Evolutionary conservation across 495 filamentous ascomycete genomes (phyloP).

Genomic region (Rhypophila decipiens): DNA sequence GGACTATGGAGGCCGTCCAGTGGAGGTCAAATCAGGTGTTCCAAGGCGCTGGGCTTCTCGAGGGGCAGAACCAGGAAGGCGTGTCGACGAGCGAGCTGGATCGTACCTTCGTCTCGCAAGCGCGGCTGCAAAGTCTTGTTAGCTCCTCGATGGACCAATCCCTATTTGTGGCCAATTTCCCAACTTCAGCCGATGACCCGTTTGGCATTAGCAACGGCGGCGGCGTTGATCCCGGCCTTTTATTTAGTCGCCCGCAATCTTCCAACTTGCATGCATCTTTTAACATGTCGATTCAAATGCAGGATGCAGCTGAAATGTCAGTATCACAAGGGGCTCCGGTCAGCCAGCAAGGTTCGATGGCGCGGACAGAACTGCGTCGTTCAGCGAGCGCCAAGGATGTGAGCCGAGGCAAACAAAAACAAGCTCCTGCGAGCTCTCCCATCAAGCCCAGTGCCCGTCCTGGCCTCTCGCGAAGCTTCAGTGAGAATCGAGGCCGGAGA

Average conservation of each 20-base stretch:
- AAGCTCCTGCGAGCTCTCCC: slow-evolving; percentile 48
- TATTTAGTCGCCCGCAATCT: slow-evolving; percentile 41
- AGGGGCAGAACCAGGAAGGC: slow-evolving; percentile 24
- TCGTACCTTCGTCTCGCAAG: slow-evolving; percentile 33
- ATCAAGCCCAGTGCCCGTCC: slow-evolving; percentile 44
- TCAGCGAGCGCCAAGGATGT: slow-evolving; percentile 36
- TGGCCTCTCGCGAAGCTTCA: slow-evolving; percentile 55
- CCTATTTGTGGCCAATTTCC: slow-evolving; percentile 35
- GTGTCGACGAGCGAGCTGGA: slow-evolving; percentile 19
- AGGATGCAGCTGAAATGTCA: slow-evolving; percentile 19
- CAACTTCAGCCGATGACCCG: slow-evolving; percentile 31
- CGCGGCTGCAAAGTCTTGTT: slow-evolving; percentile 28
- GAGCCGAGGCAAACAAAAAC: slow-evolving; percentile 30
- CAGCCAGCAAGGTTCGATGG: slow-evolving; percentile 14
- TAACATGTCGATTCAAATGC: slow-evolving; percentile 24
- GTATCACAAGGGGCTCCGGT: slow-evolving; percentile 11
- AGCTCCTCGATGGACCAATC: slow-evolving; percentile 29
- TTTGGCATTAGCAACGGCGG: slow-evolving; percentile 33
- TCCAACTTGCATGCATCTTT: slow-evolving; percentile 34
- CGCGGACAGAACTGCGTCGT: slow-evolving; percentile 32
- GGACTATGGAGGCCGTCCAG: slow-evolving; percentile 39
- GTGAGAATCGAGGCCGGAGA: slow-evolving; percentile 41
- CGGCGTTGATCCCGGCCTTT: slow-evolving; percentile 37
- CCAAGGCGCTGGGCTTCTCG: slow-evolving; percentile 29
- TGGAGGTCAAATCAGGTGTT: slow-evolving; percentile 46